Conservation (phyloP, 73 alveolate species). For the Paramecium sexaurelia region DNA sequence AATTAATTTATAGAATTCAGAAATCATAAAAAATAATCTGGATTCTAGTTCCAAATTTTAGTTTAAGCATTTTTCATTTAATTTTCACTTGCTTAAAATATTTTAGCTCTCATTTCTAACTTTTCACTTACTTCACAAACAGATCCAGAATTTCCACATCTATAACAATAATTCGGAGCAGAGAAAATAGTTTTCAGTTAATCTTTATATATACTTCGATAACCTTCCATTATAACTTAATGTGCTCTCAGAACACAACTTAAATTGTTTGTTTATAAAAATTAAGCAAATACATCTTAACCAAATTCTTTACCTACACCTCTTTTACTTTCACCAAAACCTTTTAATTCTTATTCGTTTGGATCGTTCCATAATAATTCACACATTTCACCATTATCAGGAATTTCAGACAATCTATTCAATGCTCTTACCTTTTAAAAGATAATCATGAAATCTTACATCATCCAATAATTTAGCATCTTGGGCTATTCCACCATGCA, state of each 20-base stretch:
- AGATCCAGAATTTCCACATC: slow-evolving; percentile 87
- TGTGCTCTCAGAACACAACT: slow-evolving; percentile 77
- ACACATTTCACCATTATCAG: slow-evolving; percentile 70
- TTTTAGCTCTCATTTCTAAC: slow-evolving; percentile 9
- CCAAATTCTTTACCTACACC: slow-evolving; percentile 68
- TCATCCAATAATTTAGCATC: slow-evolving; percentile 61
- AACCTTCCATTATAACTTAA: slow-evolving; percentile 92
- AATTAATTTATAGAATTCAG: background rate
- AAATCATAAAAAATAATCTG: slow-evolving; percentile 40
- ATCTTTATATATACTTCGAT: slow-evolving; percentile 80
- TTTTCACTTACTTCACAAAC: slow-evolving; percentile 12
- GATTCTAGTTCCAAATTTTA: slow-evolving; percentile 42
- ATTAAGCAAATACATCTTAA: slow-evolving; percentile 43
- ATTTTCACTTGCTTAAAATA: slow-evolving; percentile 50
- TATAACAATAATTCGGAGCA: slow-evolving; percentile 89
- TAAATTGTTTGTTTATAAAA: slow-evolving; percentile 13
- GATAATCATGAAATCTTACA: background rate
- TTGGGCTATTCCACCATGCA: slow-evolving; percentile 88
- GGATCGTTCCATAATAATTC: slow-evolving; percentile 91
- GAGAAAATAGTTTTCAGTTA: slow-evolving; percentile 75
- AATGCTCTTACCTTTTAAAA: background rate
- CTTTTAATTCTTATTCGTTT: slow-evolving; percentile 72
- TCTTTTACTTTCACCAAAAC: slow-evolving; percentile 55
- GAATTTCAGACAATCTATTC: slow-evolving; percentile 55
- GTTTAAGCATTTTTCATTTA: slow-evolving; percentile 45